Evolutionary conservation across 2,329 filamentous ascomycete genomes (phyloP), one percentile per base, ranked within the genome.

Genomic region (Aspergillus eucalypticola): DNA sequence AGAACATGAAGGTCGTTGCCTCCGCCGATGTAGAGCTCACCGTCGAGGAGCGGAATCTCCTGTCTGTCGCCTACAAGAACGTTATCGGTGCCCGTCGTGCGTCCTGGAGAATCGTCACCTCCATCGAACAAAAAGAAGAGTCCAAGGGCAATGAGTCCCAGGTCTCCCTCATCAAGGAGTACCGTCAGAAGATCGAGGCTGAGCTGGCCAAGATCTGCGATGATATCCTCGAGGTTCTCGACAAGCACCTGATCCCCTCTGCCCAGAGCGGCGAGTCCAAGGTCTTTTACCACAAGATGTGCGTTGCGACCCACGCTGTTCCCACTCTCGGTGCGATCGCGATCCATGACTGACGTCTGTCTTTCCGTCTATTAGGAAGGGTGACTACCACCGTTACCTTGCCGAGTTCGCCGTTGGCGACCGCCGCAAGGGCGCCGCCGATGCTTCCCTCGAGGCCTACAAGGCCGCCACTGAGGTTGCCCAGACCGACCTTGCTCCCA

Each of bases 201-300:
- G 94, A 98, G 84, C 89, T 98, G 62, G 92, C 90, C 79, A 95
- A 96, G 86, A 95, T 98, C 84, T 97, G 94, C 84, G 90, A 96
- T 78, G 94, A 98, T 77, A 95, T 98, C 77, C 89, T 98, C 67
- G 90, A 96, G 73, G 93, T 96, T 72, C 88, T 98, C 60, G 92
- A 97, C 83, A 82, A 94, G 82, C 90, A 94, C 84, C 85, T 98
- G 75, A 97, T 98, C 74, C 91, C 92, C 72, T 95, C 91, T 73
- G 94, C 94, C 71, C 90, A 95, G 85, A 92, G 88, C 75, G 94
- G 93, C 81, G 94, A 98, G 86, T 96, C 92, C 74, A 97, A 97
- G 88, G 94, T 98, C 73, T 98, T 98, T 84, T 97, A 97, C 85
- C 93, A 98, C 90, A 98, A 98, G 90, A 98, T 98, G 92, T 96